Evolutionary conservation across 495 filamentous ascomycete species (phyloP).

Genomic region (Entonaema liquescens): DNA sequence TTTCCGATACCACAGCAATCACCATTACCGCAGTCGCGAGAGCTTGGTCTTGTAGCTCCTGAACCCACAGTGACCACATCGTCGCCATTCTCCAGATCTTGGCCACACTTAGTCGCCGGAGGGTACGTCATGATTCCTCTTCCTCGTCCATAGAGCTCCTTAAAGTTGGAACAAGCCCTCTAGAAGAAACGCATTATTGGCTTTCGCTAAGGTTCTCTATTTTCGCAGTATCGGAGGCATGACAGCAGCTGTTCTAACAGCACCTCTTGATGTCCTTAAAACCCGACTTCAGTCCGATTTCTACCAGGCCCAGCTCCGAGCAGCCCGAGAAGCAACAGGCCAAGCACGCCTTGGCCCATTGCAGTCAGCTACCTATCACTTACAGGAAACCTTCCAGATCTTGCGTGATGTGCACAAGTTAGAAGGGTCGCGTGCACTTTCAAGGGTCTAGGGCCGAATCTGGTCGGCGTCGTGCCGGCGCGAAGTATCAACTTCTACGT

Average conservation of each 20-base stretch:
- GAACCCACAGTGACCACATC: slow-evolving; percentile 48
- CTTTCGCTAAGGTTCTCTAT: slow-evolving; percentile 12
- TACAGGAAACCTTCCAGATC: slow-evolving; percentile 82
- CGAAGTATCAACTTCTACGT: slow-evolving; percentile 87
- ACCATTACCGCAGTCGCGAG: slow-evolving; percentile 65
- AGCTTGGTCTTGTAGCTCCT: slow-evolving; percentile 67
- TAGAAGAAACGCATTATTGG: background rate
- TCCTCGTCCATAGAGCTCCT: slow-evolving; percentile 9
- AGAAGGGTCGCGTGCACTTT: slow-evolving; percentile 88
- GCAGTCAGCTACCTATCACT: slow-evolving; percentile 65
- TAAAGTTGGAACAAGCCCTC: background rate
- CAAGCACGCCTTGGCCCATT: slow-evolving; percentile 54
- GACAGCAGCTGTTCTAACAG: slow-evolving; percentile 85
- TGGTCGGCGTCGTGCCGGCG: slow-evolving; percentile 87
- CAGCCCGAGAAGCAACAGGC: slow-evolving; percentile 53
- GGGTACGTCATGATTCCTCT: slow-evolving; percentile 62
- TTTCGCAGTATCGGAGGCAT: slow-evolving; percentile 78
- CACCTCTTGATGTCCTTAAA: slow-evolving; percentile 89
- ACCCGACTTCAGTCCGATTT: slow-evolving; percentile 91
- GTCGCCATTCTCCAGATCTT: slow-evolving; percentile 74
- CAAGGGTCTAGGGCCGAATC: slow-evolving; percentile 87
- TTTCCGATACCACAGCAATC: slow-evolving; percentile 30
- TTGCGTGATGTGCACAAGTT: slow-evolving; percentile 75
- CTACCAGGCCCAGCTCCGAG: slow-evolving; percentile 74
- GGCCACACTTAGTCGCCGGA: slow-evolving; percentile 89